Percentiles rank a stretch among this genome's conserved stretches.
Conservation (phyloP, 257 asterid genomes). For the Fraxinus anomala region DNA sequence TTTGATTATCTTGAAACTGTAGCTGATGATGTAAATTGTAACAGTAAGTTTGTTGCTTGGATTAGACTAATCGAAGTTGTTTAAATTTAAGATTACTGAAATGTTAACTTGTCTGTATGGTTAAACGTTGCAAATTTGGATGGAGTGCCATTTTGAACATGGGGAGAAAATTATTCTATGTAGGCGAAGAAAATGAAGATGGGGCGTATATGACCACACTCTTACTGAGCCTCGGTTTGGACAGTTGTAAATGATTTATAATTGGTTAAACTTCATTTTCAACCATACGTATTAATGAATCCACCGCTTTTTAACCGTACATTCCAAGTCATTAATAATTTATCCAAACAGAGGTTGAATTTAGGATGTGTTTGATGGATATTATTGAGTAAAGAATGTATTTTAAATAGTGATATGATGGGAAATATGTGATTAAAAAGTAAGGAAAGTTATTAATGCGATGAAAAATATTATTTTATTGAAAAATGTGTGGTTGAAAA, state of each 20-base stretch:
- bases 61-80: background rate
- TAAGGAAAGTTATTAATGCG: too few species aligned
- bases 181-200: background rate
- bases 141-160: background rate
- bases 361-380: too few species aligned
- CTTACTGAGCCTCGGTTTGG: background rate
- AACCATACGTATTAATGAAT: too few species aligned
- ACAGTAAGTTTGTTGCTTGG: constrained; percentile 6
- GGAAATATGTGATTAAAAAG: too few species aligned
- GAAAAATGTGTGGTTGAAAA: too few species aligned
- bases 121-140: background rate
- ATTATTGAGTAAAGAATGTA: too few species aligned
- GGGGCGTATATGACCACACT: background rate
- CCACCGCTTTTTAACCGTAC: too few species aligned
- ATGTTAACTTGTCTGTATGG: background rate
- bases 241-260: too few species aligned
- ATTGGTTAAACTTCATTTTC: too few species aligned
- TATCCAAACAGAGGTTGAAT: too few species aligned
- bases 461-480: too few species aligned
- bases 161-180: background rate
- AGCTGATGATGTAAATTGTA: constrained; percentile 19
- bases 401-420: too few species aligned
- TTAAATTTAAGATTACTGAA: background rate
- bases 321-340: background rate
- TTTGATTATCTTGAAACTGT: constrained; percentile 26